These are phyloP conservation scores for Kurtzmaniella natalensis DNA, from an alignment of 1,139 yeast genomes.

Conservation along the genomic window DNA sequence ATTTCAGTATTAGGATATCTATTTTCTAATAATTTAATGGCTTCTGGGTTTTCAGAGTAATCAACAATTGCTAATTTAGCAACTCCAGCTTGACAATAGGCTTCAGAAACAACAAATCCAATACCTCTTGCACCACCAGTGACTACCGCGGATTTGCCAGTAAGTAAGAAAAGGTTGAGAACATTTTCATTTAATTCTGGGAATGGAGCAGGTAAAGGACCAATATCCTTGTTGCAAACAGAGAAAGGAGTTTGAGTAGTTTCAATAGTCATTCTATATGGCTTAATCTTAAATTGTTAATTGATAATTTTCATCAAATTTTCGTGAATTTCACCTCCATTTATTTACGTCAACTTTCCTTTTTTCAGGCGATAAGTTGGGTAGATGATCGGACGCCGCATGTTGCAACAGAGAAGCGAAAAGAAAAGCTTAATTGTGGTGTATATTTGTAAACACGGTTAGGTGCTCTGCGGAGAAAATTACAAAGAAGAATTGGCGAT, in stretches of 20 bases:
- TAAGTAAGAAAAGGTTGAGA: constrained; percentile 30
- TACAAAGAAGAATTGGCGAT: too few species aligned
- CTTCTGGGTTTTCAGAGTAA: constrained; percentile 30
- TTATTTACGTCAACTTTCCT: neutral
- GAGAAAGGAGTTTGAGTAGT: constrained; percentile 16
- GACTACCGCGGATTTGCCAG: constrained; percentile 10
- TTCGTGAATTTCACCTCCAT: neutral
- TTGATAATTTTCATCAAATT: too few species aligned
- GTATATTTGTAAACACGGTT: too few species aligned
- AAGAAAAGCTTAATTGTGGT: too few species aligned
- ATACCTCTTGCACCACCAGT: constrained; percentile 13
- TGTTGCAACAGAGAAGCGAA: too few species aligned
- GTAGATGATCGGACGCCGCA: constrained; percentile 1
- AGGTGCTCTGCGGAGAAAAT: too few species aligned
- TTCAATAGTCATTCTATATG: constrained; percentile 13
- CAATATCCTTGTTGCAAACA: constrained; percentile 33
- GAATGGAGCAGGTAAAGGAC: constrained; percentile 36
- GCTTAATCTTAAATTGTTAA: neutral
- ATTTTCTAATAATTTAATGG: constrained; percentile 23
- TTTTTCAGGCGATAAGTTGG: neutral
- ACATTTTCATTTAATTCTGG: constrained; percentile 32
- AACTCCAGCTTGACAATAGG: constrained; percentile 43
- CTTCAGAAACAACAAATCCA: constrained; percentile 14
- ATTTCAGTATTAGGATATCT: constrained; percentile 29
- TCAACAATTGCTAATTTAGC: constrained; percentile 42